Evolutionary conservation across 139 green algal genomes (phyloP), one percentile per base, ranked within the genome.

Genomic region (Chlamydomonas applanata): DNA sequence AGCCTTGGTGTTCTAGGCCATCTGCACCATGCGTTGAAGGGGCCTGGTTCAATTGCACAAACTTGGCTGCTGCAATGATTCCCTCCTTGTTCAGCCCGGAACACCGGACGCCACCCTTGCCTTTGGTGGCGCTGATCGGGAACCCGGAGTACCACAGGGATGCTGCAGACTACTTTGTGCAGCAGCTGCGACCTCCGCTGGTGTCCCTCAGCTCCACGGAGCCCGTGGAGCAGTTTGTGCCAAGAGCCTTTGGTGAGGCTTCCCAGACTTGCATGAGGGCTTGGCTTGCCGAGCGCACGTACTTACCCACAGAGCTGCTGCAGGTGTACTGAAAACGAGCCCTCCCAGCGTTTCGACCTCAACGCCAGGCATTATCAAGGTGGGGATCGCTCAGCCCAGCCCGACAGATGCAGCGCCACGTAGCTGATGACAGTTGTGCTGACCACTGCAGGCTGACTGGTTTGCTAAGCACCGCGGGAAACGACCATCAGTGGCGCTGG

Each of bases 391-490:
- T 19, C 7, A 49, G 7, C 11, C 7, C 40, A 19, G 7, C 40
- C 11, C 40, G 40, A 49, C 40, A 49, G 40, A 49, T 49, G 40
- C 40, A 49, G 11, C 7, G 11, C 7, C 7, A 11, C 40, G 40
- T 49, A 7, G 11, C 7, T 49, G 40, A 49, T 49, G 40, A 49
- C 40, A n/a, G n/a, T n/a, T 49, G 40, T 49, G 40, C 40, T 11
- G 40, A 11, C 32, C 22, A 9, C 14, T 72, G 68, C 72, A 86
- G 78, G 75, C 83, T 14, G 79, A 88, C 49, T 88, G 83, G 83
- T 82, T 88, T 45, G 25, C 60, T 19, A 85, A 85, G 72, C 83
- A 88, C 49, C 36, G 83, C 4, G 67, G 77, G 20, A 78, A 77
- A n/a, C 75, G 78, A 29, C 63, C 83, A 40, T 73, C 83, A 33